These are phyloP conservation scores for Tritrichomonas musculus DNA, from an alignment of 208 protist species.

Conservation along the genomic window DNA sequence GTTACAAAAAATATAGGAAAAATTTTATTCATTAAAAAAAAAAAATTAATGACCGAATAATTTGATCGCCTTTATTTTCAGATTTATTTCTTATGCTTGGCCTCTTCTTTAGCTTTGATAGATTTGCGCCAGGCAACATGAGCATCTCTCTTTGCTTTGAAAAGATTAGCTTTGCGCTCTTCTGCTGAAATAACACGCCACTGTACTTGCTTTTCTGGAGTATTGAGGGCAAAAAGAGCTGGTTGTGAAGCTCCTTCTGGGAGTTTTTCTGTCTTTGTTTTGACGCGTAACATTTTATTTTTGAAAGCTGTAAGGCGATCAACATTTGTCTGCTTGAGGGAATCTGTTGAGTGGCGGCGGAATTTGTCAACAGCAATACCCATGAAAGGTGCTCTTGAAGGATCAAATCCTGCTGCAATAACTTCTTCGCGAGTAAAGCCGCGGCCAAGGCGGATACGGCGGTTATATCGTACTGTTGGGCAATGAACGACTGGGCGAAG, in stretches of 20 bases:
- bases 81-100: slow-evolving; percentile 33
- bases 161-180: neutral
- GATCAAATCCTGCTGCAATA: slow-evolving; percentile 39
- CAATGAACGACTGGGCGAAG: no score
- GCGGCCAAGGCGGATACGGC: slow-evolving; percentile 53
- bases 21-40: no score
- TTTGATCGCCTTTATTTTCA: no score
- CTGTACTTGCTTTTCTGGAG: no score
- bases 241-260: neutral
- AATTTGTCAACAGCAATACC: slow-evolving; percentile 1
- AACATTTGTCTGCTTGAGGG: neutral
- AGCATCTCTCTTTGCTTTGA: neutral
- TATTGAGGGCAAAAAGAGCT: neutral
- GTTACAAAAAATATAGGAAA: no score
- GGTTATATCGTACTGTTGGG: slow-evolving; percentile 63
- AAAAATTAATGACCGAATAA: no score
- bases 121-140: neutral
- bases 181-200: no score
- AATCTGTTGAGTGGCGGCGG: neutral
- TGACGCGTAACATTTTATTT: neutral
- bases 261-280: neutral
- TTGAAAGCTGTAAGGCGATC: neutral
- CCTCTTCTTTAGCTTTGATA: neutral
- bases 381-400: neutral
- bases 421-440: slow-evolving; percentile 63